These are phyloP conservation scores for Fusarium dimerum DNA, from an alignment of 2,329 filamentous ascomycete genomes.

Conservation along the genomic window DNA sequence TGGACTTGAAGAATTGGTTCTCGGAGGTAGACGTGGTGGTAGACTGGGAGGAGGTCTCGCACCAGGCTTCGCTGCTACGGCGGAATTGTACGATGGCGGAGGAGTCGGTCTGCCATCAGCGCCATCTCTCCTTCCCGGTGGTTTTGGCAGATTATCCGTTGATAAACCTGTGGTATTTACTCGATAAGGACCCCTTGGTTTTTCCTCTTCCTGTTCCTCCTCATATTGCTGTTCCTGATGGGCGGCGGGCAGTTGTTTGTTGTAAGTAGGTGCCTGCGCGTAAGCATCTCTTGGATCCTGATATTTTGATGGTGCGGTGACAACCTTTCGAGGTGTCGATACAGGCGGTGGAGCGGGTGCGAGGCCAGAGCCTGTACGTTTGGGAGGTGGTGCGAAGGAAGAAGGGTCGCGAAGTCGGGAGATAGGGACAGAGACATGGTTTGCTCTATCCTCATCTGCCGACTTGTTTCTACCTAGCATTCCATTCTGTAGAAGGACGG, in stretches of 20 bases:
- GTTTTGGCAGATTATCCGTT: conserved; percentile 69
- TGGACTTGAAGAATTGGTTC: conserved; percentile 38
- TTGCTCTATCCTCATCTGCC: conserved; percentile 26
- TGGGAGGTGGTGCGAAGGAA: conserved; percentile 80
- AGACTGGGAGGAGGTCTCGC: conserved; percentile 55
- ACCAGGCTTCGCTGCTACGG: conserved; percentile 25
- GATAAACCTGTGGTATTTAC: conserved; percentile 70
- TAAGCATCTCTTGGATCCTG: conserved; percentile 30
- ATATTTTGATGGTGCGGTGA: conserved; percentile 36
- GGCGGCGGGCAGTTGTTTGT: conserved; percentile 8
- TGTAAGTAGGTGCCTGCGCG: conserved; percentile 12
- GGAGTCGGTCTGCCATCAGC: conserved; percentile 36
- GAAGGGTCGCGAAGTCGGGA: conserved; percentile 72
- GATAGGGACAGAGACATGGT: conserved; percentile 60
- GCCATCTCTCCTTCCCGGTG: conserved; percentile 58
- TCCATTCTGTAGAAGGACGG: conserved; percentile 40
- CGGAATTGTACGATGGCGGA: conserved; percentile 33
- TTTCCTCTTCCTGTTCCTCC: conserved; percentile 38
- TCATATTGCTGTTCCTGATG: conserved; percentile 12
- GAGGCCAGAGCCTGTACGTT: conserved; percentile 47
- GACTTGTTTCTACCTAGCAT: conserved; percentile 45
- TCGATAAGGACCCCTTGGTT: conserved; percentile 66
- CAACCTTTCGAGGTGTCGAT: conserved; percentile 28
- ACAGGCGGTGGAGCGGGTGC: conserved; percentile 27
- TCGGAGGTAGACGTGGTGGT: conserved; percentile 66